These are phyloP conservation scores for Fusarium verrucosum DNA, from an alignment of 2,329 filamentous ascomycete species.

Conservation along the genomic window DNA sequence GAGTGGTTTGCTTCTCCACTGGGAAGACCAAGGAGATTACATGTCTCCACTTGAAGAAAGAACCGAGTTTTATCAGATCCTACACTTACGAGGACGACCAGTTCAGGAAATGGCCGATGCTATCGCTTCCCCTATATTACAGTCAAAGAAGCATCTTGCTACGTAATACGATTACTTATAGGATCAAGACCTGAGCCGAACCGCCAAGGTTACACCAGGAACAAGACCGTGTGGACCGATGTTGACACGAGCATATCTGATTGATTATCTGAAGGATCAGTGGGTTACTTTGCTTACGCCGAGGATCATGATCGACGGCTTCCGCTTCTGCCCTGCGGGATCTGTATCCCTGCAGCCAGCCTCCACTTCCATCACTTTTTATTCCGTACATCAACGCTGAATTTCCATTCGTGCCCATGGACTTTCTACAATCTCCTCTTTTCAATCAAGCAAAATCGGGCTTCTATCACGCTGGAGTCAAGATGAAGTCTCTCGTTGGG, in stretches of 20 bases:
- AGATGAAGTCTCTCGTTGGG: background rate
- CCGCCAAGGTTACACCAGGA: background rate
- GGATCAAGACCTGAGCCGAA: background rate
- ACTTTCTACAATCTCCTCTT: background rate
- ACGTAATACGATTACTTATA: no score
- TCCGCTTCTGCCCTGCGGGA: background rate
- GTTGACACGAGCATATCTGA: background rate
- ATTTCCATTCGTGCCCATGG: background rate
- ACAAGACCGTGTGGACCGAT: background rate
- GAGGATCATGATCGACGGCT: background rate
- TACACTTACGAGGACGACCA: background rate
- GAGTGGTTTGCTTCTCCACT: background rate
- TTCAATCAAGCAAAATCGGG: background rate
- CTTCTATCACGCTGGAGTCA: background rate
- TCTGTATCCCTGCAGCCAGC: background rate
- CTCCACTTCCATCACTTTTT: background rate
- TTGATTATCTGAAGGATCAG: conserved; percentile 6
- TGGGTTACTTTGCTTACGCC: background rate
- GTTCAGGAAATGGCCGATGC: background rate
- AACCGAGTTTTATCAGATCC: background rate
- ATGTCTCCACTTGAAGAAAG: background rate
- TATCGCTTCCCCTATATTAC: background rate
- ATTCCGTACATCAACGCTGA: background rate
- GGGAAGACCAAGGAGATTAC: background rate
- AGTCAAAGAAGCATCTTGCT: no score